A percentile compares a stretch with the other conserved stretches of the same genome.
These are phyloP conservation scores for Oxyria digyna DNA, from an alignment of 148 eudicot genomes.

Conservation along the genomic window DNA sequence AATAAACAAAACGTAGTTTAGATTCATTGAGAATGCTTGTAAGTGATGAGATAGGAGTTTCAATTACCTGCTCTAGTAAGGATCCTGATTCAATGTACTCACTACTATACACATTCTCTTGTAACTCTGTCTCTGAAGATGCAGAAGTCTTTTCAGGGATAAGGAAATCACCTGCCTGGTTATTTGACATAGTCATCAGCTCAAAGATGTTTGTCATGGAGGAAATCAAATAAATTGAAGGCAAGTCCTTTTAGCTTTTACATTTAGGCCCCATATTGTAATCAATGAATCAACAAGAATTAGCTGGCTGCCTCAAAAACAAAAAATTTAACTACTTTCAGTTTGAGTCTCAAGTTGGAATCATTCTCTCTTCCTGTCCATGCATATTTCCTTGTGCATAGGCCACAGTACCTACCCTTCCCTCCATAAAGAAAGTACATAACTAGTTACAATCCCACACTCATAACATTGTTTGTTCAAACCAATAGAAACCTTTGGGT, in stretches of 20 bases:
- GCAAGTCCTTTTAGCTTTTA: not conserved
- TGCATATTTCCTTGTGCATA: no score
- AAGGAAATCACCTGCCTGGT: slow-evolving; percentile 91
- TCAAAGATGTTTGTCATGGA: not conserved
- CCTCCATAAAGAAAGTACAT: not conserved
- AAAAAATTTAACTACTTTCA: not conserved
- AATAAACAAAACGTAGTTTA: slow-evolving; percentile 9
- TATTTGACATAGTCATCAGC: slow-evolving; percentile 2
- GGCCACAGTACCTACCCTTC: no score
- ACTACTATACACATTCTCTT: slow-evolving; percentile 53
- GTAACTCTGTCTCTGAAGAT: slow-evolving; percentile 57
- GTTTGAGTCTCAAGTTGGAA: not conserved
- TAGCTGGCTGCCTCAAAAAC: not conserved
- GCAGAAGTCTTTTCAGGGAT: slow-evolving; percentile 52
- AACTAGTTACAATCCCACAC: not conserved
- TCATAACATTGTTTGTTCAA: not conserved
- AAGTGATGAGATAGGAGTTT: not conserved
- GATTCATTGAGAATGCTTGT: slow-evolving; percentile 5
- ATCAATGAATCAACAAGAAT: no score
- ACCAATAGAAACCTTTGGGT: not conserved
- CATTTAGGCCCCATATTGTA: not conserved
- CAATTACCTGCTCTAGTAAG: slow-evolving; percentile 70
- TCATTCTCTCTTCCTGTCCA: not conserved
- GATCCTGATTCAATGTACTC: slow-evolving; percentile 60
- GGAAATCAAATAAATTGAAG: not conserved